Evolutionary conservation across 331 rosid genomes (phyloP).

Genomic region (Dryas integrifolia): DNA sequence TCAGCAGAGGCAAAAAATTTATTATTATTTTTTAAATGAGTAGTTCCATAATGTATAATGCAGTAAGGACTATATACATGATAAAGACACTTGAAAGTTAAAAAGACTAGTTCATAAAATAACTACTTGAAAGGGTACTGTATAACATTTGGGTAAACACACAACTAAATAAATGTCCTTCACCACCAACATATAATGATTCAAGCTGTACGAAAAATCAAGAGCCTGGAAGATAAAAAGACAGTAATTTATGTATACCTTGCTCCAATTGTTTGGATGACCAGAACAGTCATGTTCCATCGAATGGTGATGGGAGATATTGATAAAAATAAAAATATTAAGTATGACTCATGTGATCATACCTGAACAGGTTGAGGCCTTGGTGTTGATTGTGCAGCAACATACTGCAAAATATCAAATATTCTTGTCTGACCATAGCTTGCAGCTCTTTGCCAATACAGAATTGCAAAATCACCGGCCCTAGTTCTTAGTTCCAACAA

Average conservation of each 20-base stretch:
- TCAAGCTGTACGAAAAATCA: neutral
- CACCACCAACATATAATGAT: neutral
- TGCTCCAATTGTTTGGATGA: neutral
- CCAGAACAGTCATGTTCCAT: neutral
- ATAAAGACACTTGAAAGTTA: neutral
- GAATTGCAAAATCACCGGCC: conserved; percentile 73
- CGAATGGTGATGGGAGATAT: neutral
- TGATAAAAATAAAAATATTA: conserved; percentile 6
- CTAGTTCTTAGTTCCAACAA: conserved; percentile 86
- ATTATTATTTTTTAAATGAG: neutral
- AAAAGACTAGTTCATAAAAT: neutral
- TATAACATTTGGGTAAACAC: neutral
- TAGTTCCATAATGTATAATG: neutral
- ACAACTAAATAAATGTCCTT: too few relatives aligned
- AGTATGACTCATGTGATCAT: conserved; percentile 20
- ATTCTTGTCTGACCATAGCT: conserved; percentile 89
- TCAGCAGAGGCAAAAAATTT: neutral
- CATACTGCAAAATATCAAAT: conserved; percentile 74
- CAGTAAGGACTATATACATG: neutral
- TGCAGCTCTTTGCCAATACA: conserved; percentile 93
- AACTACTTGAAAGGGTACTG: neutral
- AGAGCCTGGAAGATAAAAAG: neutral
- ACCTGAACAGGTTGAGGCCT: conserved; percentile 78
- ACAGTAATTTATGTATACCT: neutral
- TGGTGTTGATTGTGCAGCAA: conserved; percentile 90